phyloP scores from a whole-genome alignment of 768 basidiomycete genomes.

The Crepidotus variabilis region DNA sequence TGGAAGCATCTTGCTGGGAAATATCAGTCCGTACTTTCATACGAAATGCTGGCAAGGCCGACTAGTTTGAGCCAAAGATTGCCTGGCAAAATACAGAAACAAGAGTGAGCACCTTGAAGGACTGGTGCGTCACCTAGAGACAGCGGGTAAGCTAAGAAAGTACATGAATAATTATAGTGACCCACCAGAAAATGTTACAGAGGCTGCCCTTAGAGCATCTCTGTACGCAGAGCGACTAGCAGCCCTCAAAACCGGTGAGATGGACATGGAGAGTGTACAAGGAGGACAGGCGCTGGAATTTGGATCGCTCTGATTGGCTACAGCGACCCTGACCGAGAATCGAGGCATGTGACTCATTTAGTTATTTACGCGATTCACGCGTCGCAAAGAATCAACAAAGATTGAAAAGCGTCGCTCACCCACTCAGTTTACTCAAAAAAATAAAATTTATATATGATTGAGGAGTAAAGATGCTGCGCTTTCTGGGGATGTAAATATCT shows the following conservation, averaged over 20 bases:
- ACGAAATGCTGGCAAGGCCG: conserved; percentile 55
- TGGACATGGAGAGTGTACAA: conserved; percentile 38
- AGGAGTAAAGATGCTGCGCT: not conserved
- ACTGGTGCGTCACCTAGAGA: conserved; percentile 52
- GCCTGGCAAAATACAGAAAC: not conserved
- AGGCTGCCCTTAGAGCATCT: conserved; percentile 61
- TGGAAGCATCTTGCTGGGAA: conserved; percentile 32
- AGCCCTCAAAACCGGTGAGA: conserved; percentile 54
- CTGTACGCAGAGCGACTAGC: conserved; percentile 75
- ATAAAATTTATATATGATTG: not conserved
- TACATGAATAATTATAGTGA: not conserved
- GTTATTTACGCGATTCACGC: conserved; percentile 15
- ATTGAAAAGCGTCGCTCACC: conserved; percentile 10
- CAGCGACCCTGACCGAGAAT: conserved; percentile 4
- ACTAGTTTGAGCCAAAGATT: conserved; percentile 8
- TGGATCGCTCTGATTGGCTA: conserved; percentile 22
- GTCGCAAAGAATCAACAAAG: conserved; percentile 19
- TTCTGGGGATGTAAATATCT: not conserved
- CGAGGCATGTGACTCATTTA: conserved; percentile 18
- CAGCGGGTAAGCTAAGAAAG: conserved; percentile 1
- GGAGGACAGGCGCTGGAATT: conserved; percentile 15
- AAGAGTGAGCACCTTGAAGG: conserved; percentile 39
- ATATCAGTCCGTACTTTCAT: conserved; percentile 64
- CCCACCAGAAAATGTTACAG: conserved; percentile 62
- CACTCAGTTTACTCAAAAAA: not conserved